A percentile compares a stretch with the other conserved stretches of the same genome.
phyloP scores from a whole-genome alignment of 805 yeast genomes.

The Saturnispora diversa region DNA sequence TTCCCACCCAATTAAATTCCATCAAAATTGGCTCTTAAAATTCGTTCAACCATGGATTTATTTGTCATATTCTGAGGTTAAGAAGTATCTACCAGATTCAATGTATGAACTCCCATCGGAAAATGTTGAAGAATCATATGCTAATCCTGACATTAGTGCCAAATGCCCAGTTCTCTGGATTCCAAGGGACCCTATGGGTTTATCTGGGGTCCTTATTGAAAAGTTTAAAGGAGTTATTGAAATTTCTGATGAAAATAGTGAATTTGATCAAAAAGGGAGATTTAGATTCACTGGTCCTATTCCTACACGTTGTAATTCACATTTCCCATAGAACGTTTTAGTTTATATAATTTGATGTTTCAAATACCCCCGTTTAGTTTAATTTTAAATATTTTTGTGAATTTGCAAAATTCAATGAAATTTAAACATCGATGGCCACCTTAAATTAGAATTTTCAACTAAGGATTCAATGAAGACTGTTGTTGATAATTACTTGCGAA shows the following conservation, averaged over 20 bases:
- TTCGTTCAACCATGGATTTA: conserved; percentile 51
- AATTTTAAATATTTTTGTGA: too few species aligned
- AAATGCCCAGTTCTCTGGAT: conserved; percentile 77
- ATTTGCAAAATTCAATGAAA: conserved; percentile 24
- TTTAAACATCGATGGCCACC: conserved; percentile 23
- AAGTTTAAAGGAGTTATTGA: conserved; percentile 47
- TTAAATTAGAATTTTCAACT: conserved; percentile 21
- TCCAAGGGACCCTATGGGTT: conserved; percentile 83
- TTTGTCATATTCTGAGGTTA: conserved; percentile 40
- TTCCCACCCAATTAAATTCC: conserved; percentile 15
- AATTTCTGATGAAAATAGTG: conserved; percentile 62
- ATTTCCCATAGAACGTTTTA: neutral
- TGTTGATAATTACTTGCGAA: neutral
- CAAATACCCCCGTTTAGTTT: too few species aligned
- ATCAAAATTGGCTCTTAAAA: conserved; percentile 28
- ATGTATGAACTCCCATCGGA: conserved; percentile 41
- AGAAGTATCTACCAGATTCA: conserved; percentile 50
- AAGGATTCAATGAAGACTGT: conserved; percentile 20
- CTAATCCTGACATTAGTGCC: conserved; percentile 64
- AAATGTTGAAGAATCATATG: conserved; percentile 59
- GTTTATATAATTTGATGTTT: neutral
- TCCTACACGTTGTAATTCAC: too few species aligned
- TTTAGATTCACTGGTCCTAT: conserved; percentile 45
- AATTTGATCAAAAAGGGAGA: conserved; percentile 43
- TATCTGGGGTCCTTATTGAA: conserved; percentile 53